These are phyloP conservation scores for Malus hybrid DNA, from an alignment of 331 rosid species.

Conservation along the genomic window DNA sequence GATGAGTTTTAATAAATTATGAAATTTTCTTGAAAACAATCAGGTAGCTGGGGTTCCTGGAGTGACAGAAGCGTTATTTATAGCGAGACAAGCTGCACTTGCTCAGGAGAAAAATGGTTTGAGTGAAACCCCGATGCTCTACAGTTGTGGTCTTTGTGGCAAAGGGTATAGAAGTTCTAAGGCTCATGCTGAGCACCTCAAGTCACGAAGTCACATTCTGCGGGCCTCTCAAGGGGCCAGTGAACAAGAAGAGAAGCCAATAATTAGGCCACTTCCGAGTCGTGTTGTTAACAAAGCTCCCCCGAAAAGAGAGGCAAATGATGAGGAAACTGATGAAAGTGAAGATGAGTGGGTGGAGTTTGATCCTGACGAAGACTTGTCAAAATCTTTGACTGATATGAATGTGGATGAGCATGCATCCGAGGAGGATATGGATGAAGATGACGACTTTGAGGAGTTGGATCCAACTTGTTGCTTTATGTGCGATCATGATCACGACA, in stretches of 20 bases:
- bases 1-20: slow-evolving; percentile 4
- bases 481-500: slow-evolving; percentile 73
- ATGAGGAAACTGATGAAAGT: slow-evolving; percentile 55
- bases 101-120: slow-evolving; percentile 54
- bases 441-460: slow-evolving; percentile 46
- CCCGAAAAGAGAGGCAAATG: slow-evolving; percentile 28
- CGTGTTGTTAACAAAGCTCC: slow-evolving; percentile 52
- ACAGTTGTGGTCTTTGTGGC: slow-evolving; percentile 84
- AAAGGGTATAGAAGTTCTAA: slow-evolving; percentile 75
- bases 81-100: slow-evolving; percentile 67
- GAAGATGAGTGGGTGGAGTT: slow-evolving; percentile 93
- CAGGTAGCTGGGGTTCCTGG: slow-evolving; percentile 98
- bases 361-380: slow-evolving; percentile 56
- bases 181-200: slow-evolving; percentile 92
- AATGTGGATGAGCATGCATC: slow-evolving; percentile 35
- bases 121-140: slow-evolving; percentile 73
- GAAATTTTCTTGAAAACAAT: neutral
- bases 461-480: slow-evolving; percentile 86
- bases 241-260: slow-evolving; percentile 44
- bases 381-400: slow-evolving; percentile 42
- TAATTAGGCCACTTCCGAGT: slow-evolving; percentile 59
- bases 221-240: slow-evolving; percentile 57
- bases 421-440: slow-evolving; percentile 49
- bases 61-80: slow-evolving; percentile 74
- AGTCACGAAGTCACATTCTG: slow-evolving; percentile 60